Evolutionary conservation across 345 rosid genomes (phyloP), one percentile per base, ranked within the genome.

Genomic region (Tarenaya hassleriana): DNA sequence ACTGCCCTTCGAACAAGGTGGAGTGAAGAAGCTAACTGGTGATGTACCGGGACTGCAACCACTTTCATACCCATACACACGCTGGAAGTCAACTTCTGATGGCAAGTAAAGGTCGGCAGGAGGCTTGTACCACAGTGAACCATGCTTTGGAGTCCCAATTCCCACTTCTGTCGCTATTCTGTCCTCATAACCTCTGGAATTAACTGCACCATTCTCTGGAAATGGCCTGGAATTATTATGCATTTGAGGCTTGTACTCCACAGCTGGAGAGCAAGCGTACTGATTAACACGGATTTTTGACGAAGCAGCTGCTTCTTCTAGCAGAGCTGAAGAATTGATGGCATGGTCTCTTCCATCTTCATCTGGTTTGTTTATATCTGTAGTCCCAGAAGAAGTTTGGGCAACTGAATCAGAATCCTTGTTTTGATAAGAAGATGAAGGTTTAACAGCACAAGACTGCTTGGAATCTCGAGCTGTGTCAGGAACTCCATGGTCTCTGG

Each of bases 11-110:
- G 69, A 77, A 64, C 82, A 52, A 38, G 95, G 84, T 40, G 99
- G 97, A 63, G 95, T 92, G 82, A 76, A 80, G 78, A 80, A 87
- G 68, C 72, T 65, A 60, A 75, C 40, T 10, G 94, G 88, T 46
- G 97, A 80, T 10, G 66, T 41, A 33, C 44, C 40, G 39, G 77
- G 91, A 69, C 78, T 75, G 64, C 72, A 66, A 47, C 43, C 60
- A 62, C 61, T 53, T 34, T 69, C 76, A 41, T 61, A 70, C 46
- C 71, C 69, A 64, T 34, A 62, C 14, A n/a, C 53, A 58, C 69
- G 64, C 43, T 55, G 61, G 55, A 37, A 40, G 58, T 74, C 86
- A 12, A 64, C 58, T 37, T 74, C 76, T 56, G 57, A 54, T 19
- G 71, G 57, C 48, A 52, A 14, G 64, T 39, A 41, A 56, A 58